Evolutionary conservation across 2,329 filamentous ascomycete genomes (phyloP).

Genomic region (Aspergillus clavatus): DNA sequence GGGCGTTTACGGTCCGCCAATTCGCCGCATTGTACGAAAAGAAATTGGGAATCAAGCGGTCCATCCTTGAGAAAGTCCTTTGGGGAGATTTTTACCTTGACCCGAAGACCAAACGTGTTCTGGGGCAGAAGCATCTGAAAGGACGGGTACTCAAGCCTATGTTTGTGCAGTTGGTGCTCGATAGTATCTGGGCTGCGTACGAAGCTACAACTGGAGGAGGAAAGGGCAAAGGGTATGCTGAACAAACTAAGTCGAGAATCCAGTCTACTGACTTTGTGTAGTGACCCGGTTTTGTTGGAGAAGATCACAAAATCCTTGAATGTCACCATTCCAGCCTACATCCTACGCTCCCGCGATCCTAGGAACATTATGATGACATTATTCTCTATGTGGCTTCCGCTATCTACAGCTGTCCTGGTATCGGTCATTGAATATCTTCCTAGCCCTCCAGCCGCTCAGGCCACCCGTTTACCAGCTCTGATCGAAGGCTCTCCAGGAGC

Average conservation of each 20-base stretch:
- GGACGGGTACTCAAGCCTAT: slow-evolving; percentile 88
- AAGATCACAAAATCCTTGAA: slow-evolving; percentile 92
- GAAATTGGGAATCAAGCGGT: slow-evolving; percentile 91
- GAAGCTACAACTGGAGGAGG: slow-evolving; percentile 80
- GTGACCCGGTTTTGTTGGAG: slow-evolving; percentile 73
- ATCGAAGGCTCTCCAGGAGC: slow-evolving; percentile 75
- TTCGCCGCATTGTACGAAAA: slow-evolving; percentile 93
- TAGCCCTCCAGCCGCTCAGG: slow-evolving; percentile 75
- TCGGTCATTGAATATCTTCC: slow-evolving; percentile 92
- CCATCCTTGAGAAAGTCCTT: slow-evolving; percentile 81
- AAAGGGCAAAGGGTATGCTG: slow-evolving; percentile 69
- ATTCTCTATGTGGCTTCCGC: slow-evolving; percentile 83
- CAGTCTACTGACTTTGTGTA: slow-evolving; percentile 36
- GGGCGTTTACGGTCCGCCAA: slow-evolving; percentile 94
- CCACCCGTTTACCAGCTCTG: slow-evolving; percentile 70
- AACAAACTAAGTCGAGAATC: slow-evolving; percentile 8
- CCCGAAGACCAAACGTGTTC: slow-evolving; percentile 90
- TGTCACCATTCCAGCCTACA: slow-evolving; percentile 76
- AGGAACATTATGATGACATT: slow-evolving; percentile 78
- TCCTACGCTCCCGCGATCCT: slow-evolving; percentile 78
- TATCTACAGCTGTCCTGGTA: slow-evolving; percentile 87
- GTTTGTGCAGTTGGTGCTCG: slow-evolving; percentile 94
- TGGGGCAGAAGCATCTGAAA: slow-evolving; percentile 87
- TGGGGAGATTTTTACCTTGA: slow-evolving; percentile 98
- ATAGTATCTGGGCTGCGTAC: slow-evolving; percentile 95